Conservation (phyloP, 176 grass and related monocot genomes). For the Themeda triandra region DNA sequence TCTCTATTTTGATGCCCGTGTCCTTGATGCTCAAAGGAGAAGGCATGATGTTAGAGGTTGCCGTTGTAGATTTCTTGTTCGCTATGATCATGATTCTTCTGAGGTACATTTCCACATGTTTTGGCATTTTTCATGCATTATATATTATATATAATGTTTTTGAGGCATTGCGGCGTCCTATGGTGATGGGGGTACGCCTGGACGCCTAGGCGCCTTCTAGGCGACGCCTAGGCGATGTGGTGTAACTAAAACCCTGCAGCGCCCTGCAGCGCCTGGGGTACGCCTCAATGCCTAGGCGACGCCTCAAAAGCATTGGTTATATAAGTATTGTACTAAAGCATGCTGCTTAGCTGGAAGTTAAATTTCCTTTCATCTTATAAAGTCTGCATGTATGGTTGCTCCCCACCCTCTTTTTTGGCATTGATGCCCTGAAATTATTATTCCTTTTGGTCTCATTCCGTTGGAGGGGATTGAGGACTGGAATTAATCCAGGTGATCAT, state of each 20-base stretch:
- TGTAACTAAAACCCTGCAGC: too few relatives aligned
- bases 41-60: constrained; percentile 84
- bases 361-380: background rate
- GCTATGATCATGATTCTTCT: constrained; percentile 77
- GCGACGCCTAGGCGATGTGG: too few relatives aligned
- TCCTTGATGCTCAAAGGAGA: constrained; percentile 87
- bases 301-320: too few relatives aligned
- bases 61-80: constrained; percentile 84
- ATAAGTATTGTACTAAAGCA: background rate
- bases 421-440: background rate
- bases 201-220: too few relatives aligned
- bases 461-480: too few relatives aligned
- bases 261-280: too few relatives aligned
- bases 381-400: background rate
- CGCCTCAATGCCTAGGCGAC: too few relatives aligned
- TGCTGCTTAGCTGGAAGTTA: background rate
- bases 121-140: background rate
- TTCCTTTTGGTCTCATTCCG: too few relatives aligned
- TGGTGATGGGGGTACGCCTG: too few relatives aligned
- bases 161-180: too few relatives aligned
- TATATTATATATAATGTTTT: too few relatives aligned
- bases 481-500: too few relatives aligned
- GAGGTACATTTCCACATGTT: constrained; percentile 42
- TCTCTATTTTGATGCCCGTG: constrained; percentile 78
- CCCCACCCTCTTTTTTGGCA: background rate